Conservation (phyloP, 1,284 basidiomycete species). For the Heliocybe sulcata region DNA sequence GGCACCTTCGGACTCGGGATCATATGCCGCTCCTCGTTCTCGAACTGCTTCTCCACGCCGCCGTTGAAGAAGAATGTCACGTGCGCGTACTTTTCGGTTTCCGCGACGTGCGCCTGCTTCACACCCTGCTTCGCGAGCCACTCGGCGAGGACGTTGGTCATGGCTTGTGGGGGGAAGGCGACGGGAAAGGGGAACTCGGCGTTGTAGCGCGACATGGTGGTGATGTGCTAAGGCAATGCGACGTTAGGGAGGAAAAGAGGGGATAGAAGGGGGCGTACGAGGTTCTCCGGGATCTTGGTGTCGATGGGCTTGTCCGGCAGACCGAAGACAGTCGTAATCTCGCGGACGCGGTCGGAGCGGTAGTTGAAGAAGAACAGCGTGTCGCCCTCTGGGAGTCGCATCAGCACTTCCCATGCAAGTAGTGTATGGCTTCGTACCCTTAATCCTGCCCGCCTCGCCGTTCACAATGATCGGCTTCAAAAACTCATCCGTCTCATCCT, state of each 20-base stretch:
- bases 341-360: conserved; percentile 89
- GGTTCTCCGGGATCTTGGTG: conserved; percentile 72
- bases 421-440: conserved; percentile 38
- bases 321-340: conserved; percentile 77
- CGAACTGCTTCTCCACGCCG: conserved; percentile 86
- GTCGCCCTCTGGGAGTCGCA: conserved; percentile 40
- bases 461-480: conserved; percentile 88
- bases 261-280: conserved; percentile 35
- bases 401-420: background rate
- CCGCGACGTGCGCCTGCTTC: conserved; percentile 84
- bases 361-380: conserved; percentile 95
- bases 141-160: conserved; percentile 90
- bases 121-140: conserved; percentile 74
- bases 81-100: conserved; percentile 93
- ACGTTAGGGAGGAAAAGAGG: background rate
- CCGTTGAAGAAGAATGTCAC: conserved; percentile 98
- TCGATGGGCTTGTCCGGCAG: conserved; percentile 79
- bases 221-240: conserved; percentile 51
- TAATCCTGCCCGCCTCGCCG: conserved; percentile 71
- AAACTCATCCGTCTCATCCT: conserved; percentile 87
- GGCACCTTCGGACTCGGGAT: conserved; percentile 86
- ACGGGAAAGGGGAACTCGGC: conserved; percentile 80
- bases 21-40: conserved; percentile 79
- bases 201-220: conserved; percentile 93
- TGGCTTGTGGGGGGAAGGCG: conserved; percentile 84